Percentiles rank a stretch among this genome's conserved stretches.
These are phyloP conservation scores for Fraxinus xanthoxyloides DNA, from an alignment of 305 asterid genomes.

Conservation along the genomic window DNA sequence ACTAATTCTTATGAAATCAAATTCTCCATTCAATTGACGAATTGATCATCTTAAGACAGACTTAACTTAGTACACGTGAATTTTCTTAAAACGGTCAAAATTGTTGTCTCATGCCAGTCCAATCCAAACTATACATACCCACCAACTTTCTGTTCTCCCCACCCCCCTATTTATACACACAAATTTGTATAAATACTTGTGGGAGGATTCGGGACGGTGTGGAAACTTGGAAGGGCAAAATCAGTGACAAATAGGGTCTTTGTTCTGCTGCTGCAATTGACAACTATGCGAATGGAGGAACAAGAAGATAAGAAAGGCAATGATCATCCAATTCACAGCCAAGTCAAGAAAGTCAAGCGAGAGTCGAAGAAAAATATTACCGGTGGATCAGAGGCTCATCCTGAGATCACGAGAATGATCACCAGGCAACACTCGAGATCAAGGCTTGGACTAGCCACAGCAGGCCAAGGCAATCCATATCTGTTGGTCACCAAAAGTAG, in stretches of 20 bases:
- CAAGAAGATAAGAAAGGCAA: neutral
- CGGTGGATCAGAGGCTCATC: constrained; percentile 1
- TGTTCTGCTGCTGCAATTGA: neutral
- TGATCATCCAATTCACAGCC: constrained; percentile 19
- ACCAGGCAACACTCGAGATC: neutral
- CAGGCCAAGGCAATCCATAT: neutral
- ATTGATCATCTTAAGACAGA: neutral
- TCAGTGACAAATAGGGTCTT: neutral
- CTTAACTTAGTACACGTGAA: neutral
- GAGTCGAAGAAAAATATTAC: constrained; percentile 13
- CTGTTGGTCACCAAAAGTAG: neutral
- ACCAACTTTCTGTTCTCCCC: neutral
- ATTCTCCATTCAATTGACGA: neutral
- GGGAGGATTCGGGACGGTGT: neutral
- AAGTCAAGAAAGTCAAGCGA: constrained; percentile 22
- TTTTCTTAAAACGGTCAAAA: neutral
- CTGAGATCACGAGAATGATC: neutral
- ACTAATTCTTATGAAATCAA: neutral
- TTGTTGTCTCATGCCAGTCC: neutral
- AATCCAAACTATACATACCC: neutral
- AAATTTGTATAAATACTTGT: neutral
- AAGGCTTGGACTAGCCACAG: neutral
- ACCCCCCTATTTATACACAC: neutral
- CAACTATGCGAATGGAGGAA: neutral
- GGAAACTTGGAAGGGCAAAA: neutral